phyloP scores from a whole-genome alignment of 2,329 filamentous ascomycete genomes.

The Botrytis medusae region DNA sequence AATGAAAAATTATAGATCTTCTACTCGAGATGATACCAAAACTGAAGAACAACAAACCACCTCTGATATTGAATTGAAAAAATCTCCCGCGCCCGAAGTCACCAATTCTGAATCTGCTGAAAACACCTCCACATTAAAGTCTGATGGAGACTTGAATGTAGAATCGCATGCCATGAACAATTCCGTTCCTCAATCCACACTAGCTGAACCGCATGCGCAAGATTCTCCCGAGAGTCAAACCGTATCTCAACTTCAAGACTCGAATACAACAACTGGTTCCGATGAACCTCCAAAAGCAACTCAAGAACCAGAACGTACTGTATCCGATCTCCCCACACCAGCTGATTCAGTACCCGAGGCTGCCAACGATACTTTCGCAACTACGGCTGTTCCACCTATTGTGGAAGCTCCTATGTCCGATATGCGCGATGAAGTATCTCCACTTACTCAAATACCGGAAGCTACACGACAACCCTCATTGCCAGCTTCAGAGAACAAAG shows the following conservation, averaged over 20 bases:
- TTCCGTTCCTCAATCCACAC: not conserved
- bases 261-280: constrained; percentile 27
- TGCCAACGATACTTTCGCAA: constrained; percentile 30
- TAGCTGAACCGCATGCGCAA: constrained; percentile 18
- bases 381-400: constrained; percentile 36
- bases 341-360: constrained; percentile 31
- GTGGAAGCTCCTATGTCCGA: constrained; percentile 39
- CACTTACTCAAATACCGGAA: constrained; percentile 22
- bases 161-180: not conserved
- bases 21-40: constrained; percentile 36
- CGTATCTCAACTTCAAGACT: constrained; percentile 15
- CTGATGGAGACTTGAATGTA: not conserved
- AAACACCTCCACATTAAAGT: not conserved
- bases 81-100: constrained; percentile 1
- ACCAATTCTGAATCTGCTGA: constrained; percentile 5
- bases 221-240: constrained; percentile 10
- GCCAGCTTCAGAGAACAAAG: constrained; percentile 13
- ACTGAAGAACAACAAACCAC: constrained; percentile 19
- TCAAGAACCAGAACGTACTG: constrained; percentile 4
- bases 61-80: constrained; percentile 14
- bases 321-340: constrained; percentile 24
- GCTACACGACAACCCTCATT: constrained; percentile 1
- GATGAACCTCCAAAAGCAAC: not conserved
- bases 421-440: constrained; percentile 32
- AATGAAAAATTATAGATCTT: constrained; percentile 38